These are phyloP conservation scores for Saitozyma podzolica DNA, from an alignment of 768 basidiomycete species.

Conservation along the genomic window DNA sequence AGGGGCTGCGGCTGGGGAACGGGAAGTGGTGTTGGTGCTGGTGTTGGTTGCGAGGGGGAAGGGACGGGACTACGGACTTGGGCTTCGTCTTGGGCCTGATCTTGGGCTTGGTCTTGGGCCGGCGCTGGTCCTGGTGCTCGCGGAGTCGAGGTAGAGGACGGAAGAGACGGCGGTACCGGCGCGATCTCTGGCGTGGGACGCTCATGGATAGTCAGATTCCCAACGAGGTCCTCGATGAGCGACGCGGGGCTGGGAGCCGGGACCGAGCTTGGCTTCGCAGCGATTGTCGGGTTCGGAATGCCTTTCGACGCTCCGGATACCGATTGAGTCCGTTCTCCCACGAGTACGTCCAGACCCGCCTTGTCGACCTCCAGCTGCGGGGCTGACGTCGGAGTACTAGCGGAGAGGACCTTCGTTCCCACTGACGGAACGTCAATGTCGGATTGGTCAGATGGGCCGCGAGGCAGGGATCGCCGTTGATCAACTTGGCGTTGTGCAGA, in stretches of 20 bases:
- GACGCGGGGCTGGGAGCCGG: neutral
- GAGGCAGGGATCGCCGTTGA: no score
- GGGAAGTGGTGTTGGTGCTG: neutral
- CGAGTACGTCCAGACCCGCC: no score
- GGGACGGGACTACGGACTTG: neutral
- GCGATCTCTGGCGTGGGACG: neutral
- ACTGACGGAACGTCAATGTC: no score
- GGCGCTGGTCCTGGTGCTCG: no score
- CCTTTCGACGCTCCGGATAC: neutral
- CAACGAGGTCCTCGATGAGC: neutral
- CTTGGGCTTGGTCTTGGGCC: neutral
- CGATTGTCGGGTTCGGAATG: neutral
- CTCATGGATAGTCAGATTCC: neutral
- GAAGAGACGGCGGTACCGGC: constrained; percentile 3
- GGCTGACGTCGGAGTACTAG: no score
- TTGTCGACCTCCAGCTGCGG: no score
- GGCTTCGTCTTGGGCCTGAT: neutral
- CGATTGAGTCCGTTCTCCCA: neutral
- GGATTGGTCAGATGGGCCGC: no score
- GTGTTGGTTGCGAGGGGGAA: neutral
- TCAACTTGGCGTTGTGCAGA: no score
- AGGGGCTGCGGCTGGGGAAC: constrained; percentile 26
- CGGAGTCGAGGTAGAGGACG: neutral
- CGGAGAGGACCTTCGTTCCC: no score
- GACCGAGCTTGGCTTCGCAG: neutral